Evolutionary conservation across 331 rosid species (phyloP).

Genomic region (Erythrophleum ivorense): DNA sequence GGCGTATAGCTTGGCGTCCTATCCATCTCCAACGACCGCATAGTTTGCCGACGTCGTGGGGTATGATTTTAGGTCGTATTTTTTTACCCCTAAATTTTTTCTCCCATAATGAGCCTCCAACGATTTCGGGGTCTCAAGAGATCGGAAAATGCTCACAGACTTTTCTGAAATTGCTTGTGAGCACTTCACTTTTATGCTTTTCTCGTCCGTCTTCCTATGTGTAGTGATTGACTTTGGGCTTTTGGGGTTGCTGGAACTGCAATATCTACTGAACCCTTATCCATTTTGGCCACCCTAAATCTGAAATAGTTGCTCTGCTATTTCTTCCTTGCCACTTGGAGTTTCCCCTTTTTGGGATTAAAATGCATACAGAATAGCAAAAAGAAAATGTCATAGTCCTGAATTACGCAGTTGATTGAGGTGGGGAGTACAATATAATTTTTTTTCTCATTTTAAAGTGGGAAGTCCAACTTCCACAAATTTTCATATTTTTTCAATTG

Average conservation of each 20-base stretch:
- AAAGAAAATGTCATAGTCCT: not conserved
- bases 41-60: not conserved
- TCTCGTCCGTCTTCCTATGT: not conserved
- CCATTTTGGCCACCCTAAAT: not conserved
- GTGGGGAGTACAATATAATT: not conserved
- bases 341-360: not conserved
- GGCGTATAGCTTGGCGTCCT: not conserved
- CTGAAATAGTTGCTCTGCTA: not conserved
- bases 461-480: not conserved
- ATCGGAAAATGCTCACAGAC: not conserved
- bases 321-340: not conserved
- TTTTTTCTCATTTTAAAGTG: not conserved
- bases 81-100: not conserved
- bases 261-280: not conserved
- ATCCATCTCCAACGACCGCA: not conserved
- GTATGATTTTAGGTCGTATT: not conserved
- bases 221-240: not conserved
- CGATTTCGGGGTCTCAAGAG: not conserved
- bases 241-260: not conserved
- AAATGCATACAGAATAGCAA: not conserved
- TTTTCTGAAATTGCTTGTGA: not conserved
- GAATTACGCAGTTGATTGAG: not conserved
- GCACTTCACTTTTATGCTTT: not conserved
- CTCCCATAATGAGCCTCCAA: not conserved
- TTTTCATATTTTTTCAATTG: not conserved